Base-by-base conservation (phyloP, 371 early-diverging fungal genomes). In the Mucor irregularis region DNA sequence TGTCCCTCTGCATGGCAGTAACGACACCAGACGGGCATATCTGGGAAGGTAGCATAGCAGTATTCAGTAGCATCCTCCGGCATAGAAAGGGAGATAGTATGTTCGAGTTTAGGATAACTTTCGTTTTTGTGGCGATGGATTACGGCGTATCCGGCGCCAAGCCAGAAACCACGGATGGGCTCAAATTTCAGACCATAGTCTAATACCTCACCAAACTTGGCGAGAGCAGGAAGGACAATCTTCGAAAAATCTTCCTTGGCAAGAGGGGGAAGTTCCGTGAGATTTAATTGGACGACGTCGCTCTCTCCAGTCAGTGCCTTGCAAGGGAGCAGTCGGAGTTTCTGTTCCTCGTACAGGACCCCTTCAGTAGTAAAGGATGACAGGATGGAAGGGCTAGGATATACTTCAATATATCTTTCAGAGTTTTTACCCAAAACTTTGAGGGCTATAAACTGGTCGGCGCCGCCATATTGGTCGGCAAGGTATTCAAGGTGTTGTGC, bases 1-100 rank as follows among this genome's bases (percentile, higher is more conserved):
- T 49, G 50, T 6, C 16, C 50, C 38, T 35, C 38, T 13, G n/a
- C 35, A n/a, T 49, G 50, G 26, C 38, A 49, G 28, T 10, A 49
- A 10, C 50, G 2, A 13, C 50, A 49, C 50, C 50, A 49, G 5
- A 38, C 38, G 5, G 26, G 37, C 50, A 49, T 38, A 26, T 49
- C 21, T 2, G 25, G 26, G 10, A 21, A 48, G 5, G 35, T 48
- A 1, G 49, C 35, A 34, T 48, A 21, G 17, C 28, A 46, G 17
- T 29, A 28, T 17, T 29, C 28, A 6, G n/a, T 30, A 17, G n/a
- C 30, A 16, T n/a, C 13, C 17, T 38, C 38, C 10, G n/a, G n/a
- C n/a, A n/a, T n/a, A n/a, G n/a, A n/a, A n/a, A 9, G n/a, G 5
- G 3, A 3, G 4, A 38, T 0, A 5, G 39, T 25, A 46, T 30